phyloP scores from a whole-genome alignment of 179 eudicot species.

The Beta macrorhiza region DNA sequence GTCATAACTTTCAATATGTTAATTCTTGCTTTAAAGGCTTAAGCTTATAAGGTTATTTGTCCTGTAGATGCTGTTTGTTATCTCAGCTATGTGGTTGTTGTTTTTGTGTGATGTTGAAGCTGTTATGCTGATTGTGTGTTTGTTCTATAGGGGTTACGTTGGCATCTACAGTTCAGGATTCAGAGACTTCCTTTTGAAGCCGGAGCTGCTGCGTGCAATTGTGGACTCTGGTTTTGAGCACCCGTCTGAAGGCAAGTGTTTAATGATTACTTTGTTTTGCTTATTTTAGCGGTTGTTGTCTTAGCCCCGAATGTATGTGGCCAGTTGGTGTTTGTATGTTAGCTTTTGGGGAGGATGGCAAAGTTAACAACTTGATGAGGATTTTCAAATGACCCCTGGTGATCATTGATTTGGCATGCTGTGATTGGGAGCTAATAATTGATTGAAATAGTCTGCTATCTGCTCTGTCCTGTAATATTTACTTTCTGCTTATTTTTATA shows the following conservation, averaged over 20 bases:
- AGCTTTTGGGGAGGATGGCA: no score
- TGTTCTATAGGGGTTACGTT: slow-evolving; percentile 69
- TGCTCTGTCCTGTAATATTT: not conserved
- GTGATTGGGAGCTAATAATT: not conserved
- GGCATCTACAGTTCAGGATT: slow-evolving; percentile 98
- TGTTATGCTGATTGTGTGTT: slow-evolving; percentile 16
- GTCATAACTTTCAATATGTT: no score
- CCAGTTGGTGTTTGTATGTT: not conserved
- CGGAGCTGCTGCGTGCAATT: slow-evolving; percentile 94
- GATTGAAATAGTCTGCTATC: not conserved
- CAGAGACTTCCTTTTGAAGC: slow-evolving; percentile 95
- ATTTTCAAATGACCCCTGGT: no score
- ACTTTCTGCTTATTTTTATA: not conserved
- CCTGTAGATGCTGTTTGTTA: not conserved
- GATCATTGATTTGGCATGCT: no score
- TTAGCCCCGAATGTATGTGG: not conserved
- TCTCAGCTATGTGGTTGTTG: not conserved
- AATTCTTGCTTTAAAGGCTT: not conserved
- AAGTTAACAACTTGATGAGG: no score
- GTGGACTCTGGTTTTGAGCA: slow-evolving; percentile 98
- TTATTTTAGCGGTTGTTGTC: not conserved
- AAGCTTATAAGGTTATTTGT: not conserved
- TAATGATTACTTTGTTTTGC: not conserved
- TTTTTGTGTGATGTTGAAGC: not conserved
- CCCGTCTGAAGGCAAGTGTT: slow-evolving; percentile 94